Evolutionary conservation across 345 rosid species (phyloP), one percentile per base, ranked within the genome.

Genomic region (Lumnitzera racemosa): DNA sequence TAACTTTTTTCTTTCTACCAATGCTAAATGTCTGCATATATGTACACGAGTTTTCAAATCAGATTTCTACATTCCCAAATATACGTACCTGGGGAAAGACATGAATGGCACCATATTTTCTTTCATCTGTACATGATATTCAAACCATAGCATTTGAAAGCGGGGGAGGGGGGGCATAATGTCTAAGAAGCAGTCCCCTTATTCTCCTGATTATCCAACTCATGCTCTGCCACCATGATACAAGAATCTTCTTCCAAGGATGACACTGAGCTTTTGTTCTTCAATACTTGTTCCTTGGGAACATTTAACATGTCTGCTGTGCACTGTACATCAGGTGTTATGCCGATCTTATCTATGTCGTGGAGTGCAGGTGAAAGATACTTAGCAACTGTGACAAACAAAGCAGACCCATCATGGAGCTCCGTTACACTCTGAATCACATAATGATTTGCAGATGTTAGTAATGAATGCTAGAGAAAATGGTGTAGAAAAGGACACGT

Each of bases 161-260:
- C 27, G 58, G 67, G 51, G 67, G 61, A 68, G 62, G 49, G 65
- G 61, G 58, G 55, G 76, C 68, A 79, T 63, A 74, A 51, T 15
- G 63, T 62, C 77, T 74, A 91, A 66, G 91, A 88, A 58, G 94
- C 91, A 63, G 87, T 76, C 9, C 87, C 94, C 61, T 70, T 67
- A 24, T 85, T 73, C 20, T 68, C 79, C 71, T 78, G 86, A 67
- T 74, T 49, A 65, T 88, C 94, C 73, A 91, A 73, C 70, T 86
- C 84, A 58, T 86, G 94, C 69, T 91, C 94, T 1, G 98, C 98
- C 4, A 91, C 96, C 94, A 91, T 65, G 67, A 91, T 72, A 63
- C 98, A 91, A 11, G 89, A 82, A 72, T 91, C 98, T 15, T 89
- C 84, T 76, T 91, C 94, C 51, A 91, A 81, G n/a, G 89, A 78